Base-by-base conservation (phyloP, 2,329 filamentous ascomycete species). In the Emmonsiellopsis sp. region DNA sequence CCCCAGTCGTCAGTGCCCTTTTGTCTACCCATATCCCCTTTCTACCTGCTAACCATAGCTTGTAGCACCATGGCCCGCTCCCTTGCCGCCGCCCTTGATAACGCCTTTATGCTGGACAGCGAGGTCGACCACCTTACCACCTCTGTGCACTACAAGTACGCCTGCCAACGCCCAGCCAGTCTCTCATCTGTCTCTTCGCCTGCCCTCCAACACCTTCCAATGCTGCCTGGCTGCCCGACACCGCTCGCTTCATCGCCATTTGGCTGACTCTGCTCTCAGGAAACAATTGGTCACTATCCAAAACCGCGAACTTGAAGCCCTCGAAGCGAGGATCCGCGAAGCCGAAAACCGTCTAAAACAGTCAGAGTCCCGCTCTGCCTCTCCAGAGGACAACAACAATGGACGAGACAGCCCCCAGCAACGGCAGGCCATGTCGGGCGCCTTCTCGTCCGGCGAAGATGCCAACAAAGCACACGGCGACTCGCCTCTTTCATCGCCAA, bases 41-140 rank as follows among this genome's bases (percentile, higher is more conserved):
- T 54, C 56, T 49, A 49, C 16, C 40, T 54, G 53, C 62, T 67
- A 53, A 66, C 61, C 54, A 58, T 59, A 45, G 46, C 52, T 56
- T 58, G 46, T 71, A 95, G 91, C 59, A 93, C 88, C 57, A 84
- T 95, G 71, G 91, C 90, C 52, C 86, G 83, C 63, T 89, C 86
- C 67, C 95, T 96, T 73, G 92, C 89, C 55, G 78, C 83, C 44
- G 88, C 92, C 68, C 78, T 96, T 57, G 87, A 92, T 76, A 86
- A 89, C 67, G 86, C 94, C 62, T 96, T 96, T 76, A 86, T 87
- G 65, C 84, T 96, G 66, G 88, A 93, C 62, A 86, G 84, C 70
- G 85, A 85, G 61, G 70, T 93, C 55, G 82, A 85, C 64, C 80
- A 86, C 57, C 79, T 95, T 37, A 82, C 87, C 64, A 79, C 85